These are phyloP conservation scores for Umbelopsis sp. DNA, from an alignment of 192 early-diverging fungal species.

Conservation along the genomic window DNA sequence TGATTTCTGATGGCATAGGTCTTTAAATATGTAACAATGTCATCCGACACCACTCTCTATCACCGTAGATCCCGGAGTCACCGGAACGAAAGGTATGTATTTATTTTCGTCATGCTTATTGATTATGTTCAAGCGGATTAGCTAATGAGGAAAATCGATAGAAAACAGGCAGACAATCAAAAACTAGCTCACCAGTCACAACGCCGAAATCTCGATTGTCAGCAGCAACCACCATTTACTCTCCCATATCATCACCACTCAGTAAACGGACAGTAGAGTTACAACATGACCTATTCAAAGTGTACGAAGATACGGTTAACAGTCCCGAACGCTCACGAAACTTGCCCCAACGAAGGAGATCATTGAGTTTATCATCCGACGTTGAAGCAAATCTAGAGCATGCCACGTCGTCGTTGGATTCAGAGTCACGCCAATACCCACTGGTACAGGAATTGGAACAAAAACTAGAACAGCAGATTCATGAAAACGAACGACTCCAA, in stretches of 20 bases:
- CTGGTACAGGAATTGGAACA: not conserved
- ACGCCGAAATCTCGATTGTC: slow-evolving; percentile 11
- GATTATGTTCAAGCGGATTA: not conserved
- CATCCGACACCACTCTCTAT: too few species aligned
- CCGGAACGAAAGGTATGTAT: slow-evolving; percentile 9
- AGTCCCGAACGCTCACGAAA: not conserved
- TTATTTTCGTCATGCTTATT: not conserved
- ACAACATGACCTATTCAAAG: not conserved
- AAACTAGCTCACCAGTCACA: slow-evolving; percentile 17
- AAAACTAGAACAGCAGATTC: slow-evolving; percentile 4
- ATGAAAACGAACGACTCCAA: not conserved
- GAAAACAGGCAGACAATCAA: slow-evolving; percentile 18
- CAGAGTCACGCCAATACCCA: not conserved
- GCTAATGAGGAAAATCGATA: not conserved
- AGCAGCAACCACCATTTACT: not conserved
- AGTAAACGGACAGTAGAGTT: not conserved
- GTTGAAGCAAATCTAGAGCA: not conserved
- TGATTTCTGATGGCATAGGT: too few species aligned
- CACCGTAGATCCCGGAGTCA: slow-evolving; percentile 1
- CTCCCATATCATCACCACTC: not conserved
- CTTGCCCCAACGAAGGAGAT: not conserved
- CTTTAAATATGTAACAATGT: too few species aligned
- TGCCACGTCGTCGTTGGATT: not conserved
- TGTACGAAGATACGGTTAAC: not conserved
- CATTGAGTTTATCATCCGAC: not conserved